These are phyloP conservation scores for Teunomyces kruisii DNA, from an alignment of 805 yeast genomes.

Conservation along the genomic window DNA sequence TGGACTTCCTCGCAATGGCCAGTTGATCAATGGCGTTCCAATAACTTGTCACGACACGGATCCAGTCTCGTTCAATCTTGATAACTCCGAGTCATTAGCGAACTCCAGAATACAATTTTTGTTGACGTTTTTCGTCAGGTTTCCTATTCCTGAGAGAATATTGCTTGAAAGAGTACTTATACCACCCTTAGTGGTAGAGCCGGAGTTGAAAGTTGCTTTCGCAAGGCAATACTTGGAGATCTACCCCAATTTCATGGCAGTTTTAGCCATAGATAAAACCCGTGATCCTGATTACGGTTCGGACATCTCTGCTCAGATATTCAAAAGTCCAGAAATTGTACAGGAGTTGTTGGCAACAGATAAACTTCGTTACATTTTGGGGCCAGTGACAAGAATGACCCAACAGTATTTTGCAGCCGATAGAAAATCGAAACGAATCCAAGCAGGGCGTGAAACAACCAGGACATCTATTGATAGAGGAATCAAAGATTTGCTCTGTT, in stretches of 20 bases:
- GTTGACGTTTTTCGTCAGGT: slow-evolving; percentile 58
- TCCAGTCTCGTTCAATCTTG: background rate
- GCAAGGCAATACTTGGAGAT: slow-evolving; percentile 54
- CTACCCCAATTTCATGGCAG: slow-evolving; percentile 49
- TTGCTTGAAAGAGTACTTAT: slow-evolving; percentile 34
- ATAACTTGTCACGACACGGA: no score
- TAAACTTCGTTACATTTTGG: background rate
- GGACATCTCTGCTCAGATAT: background rate
- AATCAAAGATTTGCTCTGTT: no score
- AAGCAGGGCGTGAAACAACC: no score
- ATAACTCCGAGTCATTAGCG: background rate
- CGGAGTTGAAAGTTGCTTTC: slow-evolving; percentile 21
- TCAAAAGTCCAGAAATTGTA: background rate
- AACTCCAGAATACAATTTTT: slow-evolving; percentile 58
- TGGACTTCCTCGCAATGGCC: slow-evolving; percentile 30
- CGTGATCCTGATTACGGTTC: background rate
- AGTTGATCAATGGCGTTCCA: slow-evolving; percentile 22
- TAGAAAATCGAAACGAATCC: no score
- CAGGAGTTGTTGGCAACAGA: background rate
- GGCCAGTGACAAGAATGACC: background rate
- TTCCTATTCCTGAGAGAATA: slow-evolving; percentile 53
- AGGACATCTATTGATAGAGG: no score
- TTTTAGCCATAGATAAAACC: slow-evolving; percentile 34
- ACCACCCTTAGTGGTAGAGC: no score
- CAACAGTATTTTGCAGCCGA: background rate